A percentile compares a stretch with the other conserved stretches of the same genome.
phyloP scores from a whole-genome alignment of 176 grass and related monocot species.

The bread wheat (Triticum aestivum) region IWGSC_CS_RefSeq_v2.1 NC_057799.1:145714688-145715187 shows the following conservation, averaged over 20 bases:
- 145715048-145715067: neutral
- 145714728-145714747: neutral
- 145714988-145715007: neutral
- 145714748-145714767: neutral
- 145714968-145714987: neutral
- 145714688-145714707: conserved; percentile 37
- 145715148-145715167: neutral
- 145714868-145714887: conserved; percentile 1
- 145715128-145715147: neutral
- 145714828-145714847: neutral
- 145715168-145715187: neutral
- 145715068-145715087: neutral
- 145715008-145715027: neutral
- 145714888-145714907: conserved; percentile 36
- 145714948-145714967: conserved; percentile 25
- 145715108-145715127: neutral
- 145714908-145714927: conserved; percentile 5
- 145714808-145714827: conserved; percentile 22
- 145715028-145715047: neutral
- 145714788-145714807: neutral
- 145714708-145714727: neutral
- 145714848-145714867: neutral
- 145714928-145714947: neutral
- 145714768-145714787: neutral
- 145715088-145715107: neutral